Evolutionary conservation across 148 eudicot genomes (phyloP).

Genomic region (Rhododendron simsii): DNA sequence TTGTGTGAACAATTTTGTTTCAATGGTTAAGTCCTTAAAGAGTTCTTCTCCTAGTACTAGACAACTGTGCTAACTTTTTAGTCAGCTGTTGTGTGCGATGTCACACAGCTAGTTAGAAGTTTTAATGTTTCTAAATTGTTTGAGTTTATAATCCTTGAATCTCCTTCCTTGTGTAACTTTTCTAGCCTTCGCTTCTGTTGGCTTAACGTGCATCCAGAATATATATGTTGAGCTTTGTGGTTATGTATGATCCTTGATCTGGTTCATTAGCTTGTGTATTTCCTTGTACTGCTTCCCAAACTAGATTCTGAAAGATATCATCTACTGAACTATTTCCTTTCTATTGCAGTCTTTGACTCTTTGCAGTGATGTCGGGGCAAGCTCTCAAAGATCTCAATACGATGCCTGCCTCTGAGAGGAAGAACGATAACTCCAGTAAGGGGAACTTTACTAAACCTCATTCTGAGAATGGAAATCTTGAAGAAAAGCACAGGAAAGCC

Average conservation of each 20-base stretch:
- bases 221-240: neutral
- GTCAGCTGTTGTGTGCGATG: no score
- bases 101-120: no score
- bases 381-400: conserved; percentile 34
- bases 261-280: neutral
- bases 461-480: conserved; percentile 25
- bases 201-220: neutral
- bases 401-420: conserved; percentile 31
- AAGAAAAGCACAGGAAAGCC: conserved; percentile 20
- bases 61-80: neutral
- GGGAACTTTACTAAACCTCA: conserved; percentile 25
- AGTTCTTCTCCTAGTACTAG: neutral
- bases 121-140: neutral
- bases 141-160: neutral
- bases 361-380: conserved; percentile 29
- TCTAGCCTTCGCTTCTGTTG: neutral
- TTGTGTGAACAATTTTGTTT: neutral
- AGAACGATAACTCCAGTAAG: conserved; percentile 29
- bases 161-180: neutral
- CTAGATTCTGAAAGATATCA: neutral
- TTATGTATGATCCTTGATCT: neutral
- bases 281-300: neutral
- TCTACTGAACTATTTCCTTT: neutral
- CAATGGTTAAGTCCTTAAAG: neutral
- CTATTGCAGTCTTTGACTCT: conserved; percentile 3